phyloP scores from a whole-genome alignment of 1,284 basidiomycete species.

The Phellopilus nigrolimitatus region DNA sequence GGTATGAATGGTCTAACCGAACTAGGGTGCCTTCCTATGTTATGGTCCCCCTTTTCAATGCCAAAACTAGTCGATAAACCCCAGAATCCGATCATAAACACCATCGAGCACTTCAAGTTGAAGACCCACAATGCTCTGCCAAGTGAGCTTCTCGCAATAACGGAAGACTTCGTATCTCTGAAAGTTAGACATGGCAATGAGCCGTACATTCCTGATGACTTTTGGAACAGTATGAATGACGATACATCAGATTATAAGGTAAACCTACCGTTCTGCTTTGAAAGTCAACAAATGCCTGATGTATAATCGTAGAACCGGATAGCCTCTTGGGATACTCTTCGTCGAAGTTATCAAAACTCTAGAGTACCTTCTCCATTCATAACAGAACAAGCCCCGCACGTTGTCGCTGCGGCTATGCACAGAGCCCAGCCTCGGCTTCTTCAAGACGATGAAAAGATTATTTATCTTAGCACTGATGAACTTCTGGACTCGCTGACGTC shows the following conservation, averaged over 20 bases:
- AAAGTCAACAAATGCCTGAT: not conserved
- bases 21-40: conserved; percentile 8
- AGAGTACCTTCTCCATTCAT: conserved; percentile 46
- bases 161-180: not conserved
- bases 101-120: conserved; percentile 20
- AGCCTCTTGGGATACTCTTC: conserved; percentile 42
- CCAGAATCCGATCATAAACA: conserved; percentile 70
- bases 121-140: not conserved
- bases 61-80: conserved; percentile 58
- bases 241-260: not conserved
- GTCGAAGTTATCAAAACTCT: conserved; percentile 29
- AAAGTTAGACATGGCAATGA: not conserved
- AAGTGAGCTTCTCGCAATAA: not conserved
- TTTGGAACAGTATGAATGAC: not conserved
- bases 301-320: not conserved
- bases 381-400: conserved; percentile 52
- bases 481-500: conserved; percentile 48
- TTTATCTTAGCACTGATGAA: conserved; percentile 42
- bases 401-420: conserved; percentile 45
- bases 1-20: not conserved
- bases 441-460: conserved; percentile 32
- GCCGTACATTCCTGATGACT: not conserved
- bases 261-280: not conserved
- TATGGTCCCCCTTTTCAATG: conserved; percentile 47
- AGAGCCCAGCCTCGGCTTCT: conserved; percentile 40